Evolutionary conservation across 805 yeast species (phyloP).

Genomic region (Metschnikowia koreensis): DNA sequence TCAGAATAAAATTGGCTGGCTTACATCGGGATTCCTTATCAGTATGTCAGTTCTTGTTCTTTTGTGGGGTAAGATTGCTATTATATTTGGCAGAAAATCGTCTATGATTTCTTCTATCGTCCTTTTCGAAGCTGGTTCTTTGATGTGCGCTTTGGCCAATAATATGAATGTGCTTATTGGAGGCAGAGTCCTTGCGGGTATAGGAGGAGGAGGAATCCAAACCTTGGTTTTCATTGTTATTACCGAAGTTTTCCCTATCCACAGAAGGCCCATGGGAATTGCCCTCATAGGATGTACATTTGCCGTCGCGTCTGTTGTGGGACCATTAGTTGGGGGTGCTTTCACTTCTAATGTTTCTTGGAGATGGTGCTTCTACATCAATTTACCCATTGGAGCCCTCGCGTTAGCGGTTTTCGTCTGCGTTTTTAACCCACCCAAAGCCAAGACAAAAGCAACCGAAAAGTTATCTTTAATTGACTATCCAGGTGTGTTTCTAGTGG

Average conservation of each 20-base stretch:
- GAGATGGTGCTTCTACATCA: conserved; percentile 31
- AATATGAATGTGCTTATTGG: conserved; percentile 41
- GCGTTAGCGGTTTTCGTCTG: conserved; percentile 19
- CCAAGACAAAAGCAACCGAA: conserved; percentile 9
- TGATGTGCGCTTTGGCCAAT: conserved; percentile 37
- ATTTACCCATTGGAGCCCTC: conserved; percentile 25
- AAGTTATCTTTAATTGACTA: conserved; percentile 22
- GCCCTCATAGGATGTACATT: conserved; percentile 20
- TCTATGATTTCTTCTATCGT: conserved; percentile 26
- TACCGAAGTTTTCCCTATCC: conserved; percentile 32
- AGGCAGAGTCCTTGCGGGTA: conserved; percentile 38
- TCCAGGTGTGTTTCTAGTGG: conserved; percentile 20
- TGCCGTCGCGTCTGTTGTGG: conserved; percentile 25
- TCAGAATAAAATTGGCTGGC: conserved; percentile 37
- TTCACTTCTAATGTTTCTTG: conserved; percentile 25
- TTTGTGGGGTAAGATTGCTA: conserved; percentile 38
- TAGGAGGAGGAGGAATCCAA: conserved; percentile 39
- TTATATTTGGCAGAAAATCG: conserved; percentile 36
- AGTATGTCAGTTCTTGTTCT: conserved; percentile 34
- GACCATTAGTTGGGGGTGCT: conserved; percentile 28
- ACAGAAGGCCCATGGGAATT: conserved; percentile 25
- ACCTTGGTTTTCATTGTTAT: conserved; percentile 28
- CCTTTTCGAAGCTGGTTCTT: conserved; percentile 34
- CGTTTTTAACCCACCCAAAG: conserved; percentile 23
- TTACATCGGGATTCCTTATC: conserved; percentile 36